Evolutionary conservation across 1,284 basidiomycete genomes (phyloP), one percentile per base, ranked within the genome.

Genomic region (Bjerkandera adusta): DNA sequence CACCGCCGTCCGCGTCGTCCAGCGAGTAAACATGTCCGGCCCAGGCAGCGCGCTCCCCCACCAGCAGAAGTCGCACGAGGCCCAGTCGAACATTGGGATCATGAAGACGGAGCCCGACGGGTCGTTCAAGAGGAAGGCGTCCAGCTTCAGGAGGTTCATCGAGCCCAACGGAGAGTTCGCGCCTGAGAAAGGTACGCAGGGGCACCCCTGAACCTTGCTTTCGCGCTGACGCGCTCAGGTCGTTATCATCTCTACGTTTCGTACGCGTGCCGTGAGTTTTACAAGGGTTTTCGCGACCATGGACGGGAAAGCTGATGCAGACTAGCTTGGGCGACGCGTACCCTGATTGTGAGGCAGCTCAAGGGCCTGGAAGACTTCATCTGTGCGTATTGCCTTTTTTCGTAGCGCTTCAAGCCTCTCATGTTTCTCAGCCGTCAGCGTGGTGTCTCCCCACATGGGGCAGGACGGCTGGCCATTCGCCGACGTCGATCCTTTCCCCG

Each of bases 301-400:
- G n/a, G n/a, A n/a, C n/a, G n/a, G n/a, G n/a, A n/a, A n/a, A n/a
- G n/a, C n/a, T n/a, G n/a, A n/a, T n/a, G n/a, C n/a, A n/a, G 41
- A 10, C 26, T 25, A 27, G 38, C 95, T 4, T 98, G 96, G 95
- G 96, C 96, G 0, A 92, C 93, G 41, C 79, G 96, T 54, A 78
- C 92, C 1, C 71, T 97, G 47, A 97, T 99, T 57, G 77, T 88
- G 3, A 79, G 95, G 56, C 81, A 91, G 65, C 76, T 99, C 57
- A 98, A 98, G 68, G 93, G 94, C 1, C 76, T 99, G 26, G 89
- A 97, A 56, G 77, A 86, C 34, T 72, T 92, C 51, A 81, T 97
- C 52, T 75, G 90, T 88, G 57, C 69, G 81, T 60, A 38, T 25
- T 50, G 34, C 40, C 34, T 33, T 39, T 22, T 32, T 16, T 27